phyloP scores from a whole-genome alignment of 495 filamentous ascomycete genomes.

The Neurospora sp. region DNA sequence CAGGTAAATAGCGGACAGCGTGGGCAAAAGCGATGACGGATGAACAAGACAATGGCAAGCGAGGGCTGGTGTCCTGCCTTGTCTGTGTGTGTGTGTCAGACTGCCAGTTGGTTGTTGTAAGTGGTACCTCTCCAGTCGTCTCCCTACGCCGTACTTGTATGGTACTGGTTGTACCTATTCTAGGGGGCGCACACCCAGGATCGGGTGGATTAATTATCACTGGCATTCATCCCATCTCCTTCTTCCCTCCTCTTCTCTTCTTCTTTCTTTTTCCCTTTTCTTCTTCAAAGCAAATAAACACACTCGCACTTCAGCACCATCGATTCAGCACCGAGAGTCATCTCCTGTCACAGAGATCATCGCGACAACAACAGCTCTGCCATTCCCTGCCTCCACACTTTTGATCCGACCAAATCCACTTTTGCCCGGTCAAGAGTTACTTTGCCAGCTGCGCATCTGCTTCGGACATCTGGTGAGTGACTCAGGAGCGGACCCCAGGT shows the following conservation, averaged over 20 bases:
- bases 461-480: slow-evolving; percentile 29
- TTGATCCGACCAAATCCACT: slow-evolving; percentile 24
- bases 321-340: slow-evolving; percentile 35
- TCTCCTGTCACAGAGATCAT: slow-evolving; percentile 45
- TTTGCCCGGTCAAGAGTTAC: slow-evolving; percentile 29
- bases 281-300: slow-evolving; percentile 34
- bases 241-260: slow-evolving; percentile 18
- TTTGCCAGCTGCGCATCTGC: slow-evolving; percentile 21
- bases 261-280: slow-evolving; percentile 14
- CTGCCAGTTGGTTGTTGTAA: not conserved
- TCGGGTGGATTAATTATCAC: slow-evolving; percentile 1
- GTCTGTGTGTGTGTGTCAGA: not conserved
- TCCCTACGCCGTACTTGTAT: not conserved
- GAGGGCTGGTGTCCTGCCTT: not conserved
- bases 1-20: not conserved
- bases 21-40: not conserved
- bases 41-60: not conserved
- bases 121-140: not conserved
- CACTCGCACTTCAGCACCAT: slow-evolving; percentile 29
- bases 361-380: slow-evolving; percentile 42
- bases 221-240: slow-evolving; percentile 4
- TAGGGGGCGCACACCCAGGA: not conserved
- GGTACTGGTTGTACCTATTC: not conserved
- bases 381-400: slow-evolving; percentile 24
- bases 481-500: slow-evolving; percentile 16